Evolutionary conservation across 371 early-diverging fungal species (phyloP), one percentile per base, ranked within the genome.

Genomic region (Enterospora canceri): DNA sequence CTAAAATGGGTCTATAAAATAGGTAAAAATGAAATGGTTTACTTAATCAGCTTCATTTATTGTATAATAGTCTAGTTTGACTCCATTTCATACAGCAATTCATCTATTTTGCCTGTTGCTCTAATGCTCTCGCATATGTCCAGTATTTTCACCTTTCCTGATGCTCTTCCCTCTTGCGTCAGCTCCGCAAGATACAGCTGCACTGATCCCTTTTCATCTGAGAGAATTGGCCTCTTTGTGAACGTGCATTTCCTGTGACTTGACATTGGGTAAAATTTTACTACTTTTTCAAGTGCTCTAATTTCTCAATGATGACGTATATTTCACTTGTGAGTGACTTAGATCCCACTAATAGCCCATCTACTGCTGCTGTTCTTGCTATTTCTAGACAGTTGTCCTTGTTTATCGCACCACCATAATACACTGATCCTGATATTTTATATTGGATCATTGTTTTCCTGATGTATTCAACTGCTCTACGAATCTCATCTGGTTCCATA

Each of bases 281-380:
- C 23, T 8, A 29, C 57, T n/a, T n/a, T n/a, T n/a, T n/a, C n/a
- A n/a, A n/a, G n/a, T n/a, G n/a, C n/a, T n/a, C n/a, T n/a, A 46
- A 15, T 46, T 58, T 29, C 8, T 29, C 35, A 16, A 75, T 79
- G 48, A 61, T 60, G 18, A 35, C 51, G 58, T 82, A 83, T 23
- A 78, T 80, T 50, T 47, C 50, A 82, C 91, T 91, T 68, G 95
- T 84, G 50, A 90, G 90, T 66, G 96, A 93, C 75, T 93, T 93
- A 76, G n/a, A n/a, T n/a, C 98, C 98, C 63, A 98, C 92, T 61
- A 98, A 84, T 89, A 95, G 95, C 70, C 98, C 98, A 79, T 95
- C 93, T 70, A 97, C 85, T 80, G 91, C 90, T 40, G 84, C 80
- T 80, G 88, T 83, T 80, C 84, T 63, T 47, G 68, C 53, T 29